Conservation (phyloP, 345 rosid genomes). For the Arabidopsis suecica region DNA sequence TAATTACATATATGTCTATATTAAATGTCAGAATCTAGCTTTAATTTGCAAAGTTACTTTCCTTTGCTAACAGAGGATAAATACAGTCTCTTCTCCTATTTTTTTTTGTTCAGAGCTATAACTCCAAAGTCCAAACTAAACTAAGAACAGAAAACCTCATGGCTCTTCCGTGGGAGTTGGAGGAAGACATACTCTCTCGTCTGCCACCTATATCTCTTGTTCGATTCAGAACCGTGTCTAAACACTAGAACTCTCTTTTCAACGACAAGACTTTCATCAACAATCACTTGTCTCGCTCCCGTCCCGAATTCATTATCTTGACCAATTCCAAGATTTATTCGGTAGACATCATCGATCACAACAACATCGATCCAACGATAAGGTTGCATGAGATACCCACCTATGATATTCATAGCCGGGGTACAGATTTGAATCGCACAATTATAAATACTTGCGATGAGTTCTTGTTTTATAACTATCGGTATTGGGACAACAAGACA, state of each 20-base stretch:
- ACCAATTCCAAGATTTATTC: background rate
- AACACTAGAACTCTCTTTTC: constrained; percentile 11
- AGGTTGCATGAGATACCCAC: background rate
- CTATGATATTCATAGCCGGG: background rate
- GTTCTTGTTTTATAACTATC: background rate
- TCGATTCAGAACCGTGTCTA: constrained; percentile 6
- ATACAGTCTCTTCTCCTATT: background rate
- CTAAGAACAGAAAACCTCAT: background rate
- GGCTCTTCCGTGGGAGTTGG: constrained; percentile 17
- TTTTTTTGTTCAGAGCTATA: background rate
- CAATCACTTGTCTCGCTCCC: background rate
- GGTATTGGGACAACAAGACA: background rate
- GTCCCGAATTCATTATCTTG: background rate
- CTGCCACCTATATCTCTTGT: background rate
- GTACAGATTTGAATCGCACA: too few relatives aligned
- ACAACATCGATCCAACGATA: background rate
- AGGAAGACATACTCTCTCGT: constrained; percentile 17
- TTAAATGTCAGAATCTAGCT: background rate
- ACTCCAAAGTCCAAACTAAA: background rate
- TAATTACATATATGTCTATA: background rate
- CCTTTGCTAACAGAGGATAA: background rate
- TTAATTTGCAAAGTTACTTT: background rate
- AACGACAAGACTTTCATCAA: constrained; percentile 12
- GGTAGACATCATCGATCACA: background rate
- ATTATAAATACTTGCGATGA: background rate